phyloP scores from a whole-genome alignment of 2,329 filamentous ascomycete genomes.

The Teratosphaeria epicoccoides region DNA sequence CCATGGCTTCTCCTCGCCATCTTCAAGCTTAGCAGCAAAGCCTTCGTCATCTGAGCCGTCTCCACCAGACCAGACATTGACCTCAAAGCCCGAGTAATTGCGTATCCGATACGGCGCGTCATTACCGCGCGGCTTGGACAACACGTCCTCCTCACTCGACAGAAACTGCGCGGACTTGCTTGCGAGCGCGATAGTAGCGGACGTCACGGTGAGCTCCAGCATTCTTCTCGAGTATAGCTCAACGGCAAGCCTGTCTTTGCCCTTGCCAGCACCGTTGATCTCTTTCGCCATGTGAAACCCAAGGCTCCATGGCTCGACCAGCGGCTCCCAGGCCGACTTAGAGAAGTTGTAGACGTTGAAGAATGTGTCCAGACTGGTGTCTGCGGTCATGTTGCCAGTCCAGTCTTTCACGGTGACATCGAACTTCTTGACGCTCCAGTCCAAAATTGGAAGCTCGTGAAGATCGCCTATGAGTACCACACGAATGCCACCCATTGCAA shows the following conservation, averaged over 20 bases:
- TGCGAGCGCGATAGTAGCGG: conserved; percentile 81
- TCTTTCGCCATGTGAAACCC: conserved; percentile 80
- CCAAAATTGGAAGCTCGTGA: conserved; percentile 89
- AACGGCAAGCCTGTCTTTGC: conserved; percentile 64
- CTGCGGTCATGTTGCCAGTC: conserved; percentile 76
- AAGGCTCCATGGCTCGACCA: conserved; percentile 94
- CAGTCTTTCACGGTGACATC: conserved; percentile 77
- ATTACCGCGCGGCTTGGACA: conserved; percentile 82
- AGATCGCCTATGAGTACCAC: conserved; percentile 90
- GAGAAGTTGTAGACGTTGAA: conserved; percentile 98
- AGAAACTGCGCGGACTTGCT: conserved; percentile 91
- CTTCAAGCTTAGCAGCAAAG: conserved; percentile 66
- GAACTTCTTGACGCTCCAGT: conserved; percentile 87
- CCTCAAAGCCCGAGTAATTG: conserved; percentile 90
- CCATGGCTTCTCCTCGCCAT: conserved; percentile 89
- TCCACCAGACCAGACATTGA: conserved; percentile 71
- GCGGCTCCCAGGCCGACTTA: conserved; percentile 94
- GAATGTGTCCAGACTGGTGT: conserved; percentile 85
- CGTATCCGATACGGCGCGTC: conserved; percentile 89
- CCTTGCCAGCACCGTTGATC: conserved; percentile 31
- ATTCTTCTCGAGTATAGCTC: conserved; percentile 82
- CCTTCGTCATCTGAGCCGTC: conserved; percentile 53
- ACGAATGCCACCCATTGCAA: conserved; percentile 76
- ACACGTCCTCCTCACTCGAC: conserved; percentile 74
- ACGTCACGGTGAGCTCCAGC: conserved; percentile 85